Evolutionary conservation across 2,329 filamentous ascomycete species (phyloP).

Genomic region (Trichoderma afroharzianum): DNA sequence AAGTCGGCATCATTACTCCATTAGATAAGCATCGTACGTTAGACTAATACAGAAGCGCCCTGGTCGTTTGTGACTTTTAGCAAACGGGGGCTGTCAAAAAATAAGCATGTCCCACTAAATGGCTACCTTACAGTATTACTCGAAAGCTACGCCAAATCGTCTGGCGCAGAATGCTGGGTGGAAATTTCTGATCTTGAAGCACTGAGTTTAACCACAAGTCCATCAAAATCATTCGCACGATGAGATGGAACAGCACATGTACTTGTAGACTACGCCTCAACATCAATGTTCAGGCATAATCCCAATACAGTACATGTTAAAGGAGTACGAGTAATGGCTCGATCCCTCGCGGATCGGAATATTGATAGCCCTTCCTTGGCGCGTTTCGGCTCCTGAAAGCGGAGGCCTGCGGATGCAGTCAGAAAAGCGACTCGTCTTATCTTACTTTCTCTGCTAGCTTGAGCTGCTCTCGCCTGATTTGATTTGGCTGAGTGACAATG

Average conservation of each 20-base stretch:
- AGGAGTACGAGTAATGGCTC: not conserved
- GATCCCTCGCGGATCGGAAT: conserved; percentile 9
- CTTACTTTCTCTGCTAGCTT: not conserved
- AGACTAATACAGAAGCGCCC: not conserved
- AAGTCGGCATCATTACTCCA: not conserved
- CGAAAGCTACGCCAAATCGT: not conserved
- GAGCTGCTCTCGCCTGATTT: not conserved
- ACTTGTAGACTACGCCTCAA: not conserved
- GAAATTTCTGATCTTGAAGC: not conserved
- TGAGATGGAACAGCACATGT: not conserved
- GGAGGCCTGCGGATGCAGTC: not conserved
- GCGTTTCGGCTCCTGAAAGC: conserved; percentile 9
- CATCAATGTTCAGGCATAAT: not conserved
- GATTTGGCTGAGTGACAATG: conserved; percentile 6
- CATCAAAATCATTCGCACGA: not conserved
- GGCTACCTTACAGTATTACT: not conserved
- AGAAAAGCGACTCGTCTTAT: not conserved
- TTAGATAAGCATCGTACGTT: not conserved
- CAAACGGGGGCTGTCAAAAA: not conserved
- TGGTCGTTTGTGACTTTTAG: not conserved
- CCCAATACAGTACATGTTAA: not conserved
- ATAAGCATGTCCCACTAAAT: not conserved
- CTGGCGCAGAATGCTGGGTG: not conserved
- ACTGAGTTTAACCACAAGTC: not conserved
- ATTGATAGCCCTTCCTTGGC: conserved; percentile 11